A percentile compares a stretch with the other conserved stretches of the same genome.
Evolutionary conservation across 768 basidiomycete species (phyloP).

Genomic region (Cubamyces lactineus): DNA sequence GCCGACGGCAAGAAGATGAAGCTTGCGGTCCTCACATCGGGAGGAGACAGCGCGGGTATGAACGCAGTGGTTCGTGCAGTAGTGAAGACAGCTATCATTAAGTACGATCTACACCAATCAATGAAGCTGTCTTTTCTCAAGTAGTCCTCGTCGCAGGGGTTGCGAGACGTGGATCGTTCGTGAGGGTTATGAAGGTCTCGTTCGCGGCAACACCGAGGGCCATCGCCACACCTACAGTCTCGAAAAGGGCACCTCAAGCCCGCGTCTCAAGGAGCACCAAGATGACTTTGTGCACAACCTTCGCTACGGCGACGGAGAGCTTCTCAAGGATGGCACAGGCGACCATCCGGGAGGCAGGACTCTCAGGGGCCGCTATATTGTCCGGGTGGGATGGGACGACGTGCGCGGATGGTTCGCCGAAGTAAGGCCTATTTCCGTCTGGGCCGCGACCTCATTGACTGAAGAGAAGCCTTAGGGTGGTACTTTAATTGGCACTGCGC

Average conservation of each 20-base stretch:
- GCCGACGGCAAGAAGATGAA: slow-evolving; percentile 55
- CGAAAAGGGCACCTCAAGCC: slow-evolving; percentile 31
- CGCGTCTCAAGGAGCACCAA: slow-evolving; percentile 30
- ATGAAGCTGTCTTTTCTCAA: neutral
- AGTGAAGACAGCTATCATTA: slow-evolving; percentile 89
- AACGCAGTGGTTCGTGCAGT: slow-evolving; percentile 93
- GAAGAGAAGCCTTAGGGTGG: slow-evolving; percentile 63
- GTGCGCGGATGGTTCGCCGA: slow-evolving; percentile 94
- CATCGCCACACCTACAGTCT: slow-evolving; percentile 23
- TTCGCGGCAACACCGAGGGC: slow-evolving; percentile 77
- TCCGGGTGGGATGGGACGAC: slow-evolving; percentile 97
- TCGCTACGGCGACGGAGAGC: slow-evolving; percentile 79
- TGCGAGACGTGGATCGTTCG: slow-evolving; percentile 96
- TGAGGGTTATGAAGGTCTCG: slow-evolving; percentile 98
- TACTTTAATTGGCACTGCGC: slow-evolving; percentile 94
- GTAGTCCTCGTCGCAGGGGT: slow-evolving; percentile 56
- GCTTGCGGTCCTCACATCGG: slow-evolving; percentile 92
- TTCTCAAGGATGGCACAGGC: slow-evolving; percentile 80
- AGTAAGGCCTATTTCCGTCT: slow-evolving; percentile 46
- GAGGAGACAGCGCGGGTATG: slow-evolving; percentile 98
- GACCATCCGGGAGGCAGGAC: slow-evolving; percentile 68
- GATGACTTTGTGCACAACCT: slow-evolving; percentile 64
- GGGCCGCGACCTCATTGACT: neutral
- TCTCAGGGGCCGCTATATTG: slow-evolving; percentile 90
- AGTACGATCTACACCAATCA: slow-evolving; percentile 49